Conservation (phyloP, 176 grass and related monocot species). For the Leersia perrieri region DNA sequence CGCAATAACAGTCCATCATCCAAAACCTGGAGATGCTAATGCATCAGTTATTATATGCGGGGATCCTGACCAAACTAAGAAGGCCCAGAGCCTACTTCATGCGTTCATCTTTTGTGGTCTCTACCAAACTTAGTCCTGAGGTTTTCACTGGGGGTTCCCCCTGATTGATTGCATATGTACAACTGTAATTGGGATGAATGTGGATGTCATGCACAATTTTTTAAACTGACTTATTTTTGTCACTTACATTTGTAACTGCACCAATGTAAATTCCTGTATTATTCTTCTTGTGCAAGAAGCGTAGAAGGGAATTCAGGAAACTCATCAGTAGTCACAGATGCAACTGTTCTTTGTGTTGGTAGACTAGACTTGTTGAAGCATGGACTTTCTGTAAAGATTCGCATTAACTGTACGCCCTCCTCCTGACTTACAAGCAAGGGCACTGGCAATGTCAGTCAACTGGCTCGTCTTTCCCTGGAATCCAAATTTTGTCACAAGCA, state of each 20-base stretch:
- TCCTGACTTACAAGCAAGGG: not conserved
- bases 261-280: constrained; percentile 26
- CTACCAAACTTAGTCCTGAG: constrained; percentile 28
- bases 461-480: too few species aligned
- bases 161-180: constrained; percentile 27
- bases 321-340: not conserved
- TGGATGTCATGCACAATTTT: not conserved
- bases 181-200: constrained; percentile 23
- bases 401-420: not conserved
- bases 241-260: not conserved
- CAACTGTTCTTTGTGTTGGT: not conserved
- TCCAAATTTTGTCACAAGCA: not conserved
- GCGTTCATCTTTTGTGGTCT: constrained; percentile 68
- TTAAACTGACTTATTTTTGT: not conserved
- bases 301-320: constrained; percentile 3
- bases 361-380: not conserved
- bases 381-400: not conserved
- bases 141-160: not conserved
- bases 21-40: constrained; percentile 40
- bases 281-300: not conserved
- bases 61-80: constrained; percentile 50
- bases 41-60: constrained; percentile 42
- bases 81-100: constrained; percentile 61
- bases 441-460: not conserved
- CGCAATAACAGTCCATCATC: constrained; percentile 44